Evolutionary conservation across 139 green algal species (phyloP).

Genomic region (Chlamydomonas schloesseri): DNA sequence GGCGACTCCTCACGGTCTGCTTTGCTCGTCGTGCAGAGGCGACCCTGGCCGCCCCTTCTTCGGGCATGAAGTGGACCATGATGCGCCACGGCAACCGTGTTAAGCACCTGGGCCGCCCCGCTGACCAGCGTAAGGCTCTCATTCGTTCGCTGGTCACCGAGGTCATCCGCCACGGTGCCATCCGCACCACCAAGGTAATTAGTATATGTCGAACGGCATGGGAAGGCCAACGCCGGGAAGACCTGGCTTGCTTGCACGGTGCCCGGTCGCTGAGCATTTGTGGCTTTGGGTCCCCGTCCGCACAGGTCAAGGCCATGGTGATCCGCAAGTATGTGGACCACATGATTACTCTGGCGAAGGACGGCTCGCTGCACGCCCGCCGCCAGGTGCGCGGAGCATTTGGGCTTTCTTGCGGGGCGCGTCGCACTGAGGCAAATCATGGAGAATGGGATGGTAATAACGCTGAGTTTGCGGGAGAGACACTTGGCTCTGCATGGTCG

Average conservation of each 20-base stretch:
- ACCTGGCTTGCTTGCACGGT: background rate
- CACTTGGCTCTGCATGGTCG: too few relatives aligned
- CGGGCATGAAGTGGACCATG: conserved; percentile 71
- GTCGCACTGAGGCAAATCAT: too few relatives aligned
- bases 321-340: conserved; percentile 96
- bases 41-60: conserved; percentile 43
- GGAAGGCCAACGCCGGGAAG: too few relatives aligned
- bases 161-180: conserved; percentile 92
- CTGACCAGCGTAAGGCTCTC: conserved; percentile 98
- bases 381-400: conserved; percentile 68
- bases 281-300: background rate
- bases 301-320: conserved; percentile 91
- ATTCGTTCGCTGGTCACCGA: conserved; percentile 94
- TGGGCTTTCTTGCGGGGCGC: too few relatives aligned
- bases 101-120: conserved; percentile 86
- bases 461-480: too few relatives aligned
- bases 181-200: conserved; percentile 93
- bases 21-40: conserved; percentile 40
- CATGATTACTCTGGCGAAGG: conserved; percentile 98
- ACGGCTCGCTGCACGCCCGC: conserved; percentile 86
- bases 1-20: background rate
- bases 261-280: background rate
- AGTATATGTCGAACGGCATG: background rate
- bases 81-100: conserved; percentile 95
- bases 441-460: too few relatives aligned